These are phyloP conservation scores for Retiboletus flavoniger DNA, from an alignment of 1,284 basidiomycete species.

Conservation along the genomic window DNA sequence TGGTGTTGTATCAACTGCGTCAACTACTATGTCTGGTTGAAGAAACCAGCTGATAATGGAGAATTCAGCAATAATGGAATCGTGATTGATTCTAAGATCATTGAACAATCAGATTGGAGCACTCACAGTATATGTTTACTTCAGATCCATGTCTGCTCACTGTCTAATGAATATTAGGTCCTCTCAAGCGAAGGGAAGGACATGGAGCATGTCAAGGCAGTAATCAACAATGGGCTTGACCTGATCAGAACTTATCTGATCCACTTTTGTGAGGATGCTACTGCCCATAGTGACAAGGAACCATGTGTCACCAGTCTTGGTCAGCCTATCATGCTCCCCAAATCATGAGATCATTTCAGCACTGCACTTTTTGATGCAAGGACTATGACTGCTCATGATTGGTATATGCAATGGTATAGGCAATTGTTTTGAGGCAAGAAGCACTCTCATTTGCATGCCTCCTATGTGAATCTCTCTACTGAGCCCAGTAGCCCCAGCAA, in stretches of 20 bases:
- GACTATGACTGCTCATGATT: not conserved
- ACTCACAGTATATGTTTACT: not conserved
- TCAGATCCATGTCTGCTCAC: not conserved
- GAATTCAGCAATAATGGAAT: not conserved
- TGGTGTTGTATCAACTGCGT: not conserved
- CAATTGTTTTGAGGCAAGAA: not conserved
- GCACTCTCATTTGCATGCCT: not conserved
- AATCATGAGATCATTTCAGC: not conserved
- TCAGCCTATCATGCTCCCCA: not conserved
- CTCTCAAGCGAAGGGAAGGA: not conserved
- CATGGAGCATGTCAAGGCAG: not conserved
- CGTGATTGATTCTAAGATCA: not conserved
- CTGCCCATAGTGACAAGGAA: not conserved
- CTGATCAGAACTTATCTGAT: not conserved
- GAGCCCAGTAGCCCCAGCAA: too few species aligned
- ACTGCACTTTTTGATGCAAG: not conserved
- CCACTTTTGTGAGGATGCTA: not conserved
- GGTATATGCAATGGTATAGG: not conserved
- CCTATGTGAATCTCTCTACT: too few species aligned
- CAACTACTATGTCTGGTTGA: not conserved
- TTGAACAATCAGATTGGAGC: not conserved
- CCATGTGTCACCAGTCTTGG: not conserved
- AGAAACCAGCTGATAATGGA: not conserved
- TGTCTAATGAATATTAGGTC: not conserved
- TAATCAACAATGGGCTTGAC: not conserved